Base-by-base conservation (phyloP, 75 land plant genomes). In the Pinus albicaulis region DNA sequence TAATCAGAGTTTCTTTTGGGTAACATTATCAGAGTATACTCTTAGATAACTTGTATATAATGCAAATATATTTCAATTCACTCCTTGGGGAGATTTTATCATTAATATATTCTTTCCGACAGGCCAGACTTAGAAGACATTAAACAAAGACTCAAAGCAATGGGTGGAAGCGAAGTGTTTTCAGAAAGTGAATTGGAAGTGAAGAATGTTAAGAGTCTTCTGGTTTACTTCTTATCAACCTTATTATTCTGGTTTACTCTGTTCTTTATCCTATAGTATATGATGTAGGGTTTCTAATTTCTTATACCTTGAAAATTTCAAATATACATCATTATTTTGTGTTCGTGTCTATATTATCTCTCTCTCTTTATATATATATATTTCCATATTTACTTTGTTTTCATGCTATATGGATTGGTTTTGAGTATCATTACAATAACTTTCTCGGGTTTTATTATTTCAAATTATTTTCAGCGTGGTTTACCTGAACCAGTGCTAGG, bases 81-180 rank as follows among this genome's bases (percentile, higher is more conserved):
- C 22, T 31, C 53, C 11, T 48, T 48, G 11, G 53, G n/a, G 52
- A n/a, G 8, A n/a, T 10, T 68, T 68, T 20, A n/a, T 66, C 44
- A 16, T 8, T 48, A 53, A 23, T 17, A 63, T 55, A 15, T 74
- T 23, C 71, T 5, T 38, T 78, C 34, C 16, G 25, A 22, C 77
- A 95, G 98, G 85, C 60, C 84, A 57, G 98, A 91, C 23, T 80
- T 89, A 53, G 83, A 83, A 62, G 90, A 93, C 74, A 92, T 80
- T 19, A 93, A 89, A 80, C 88, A 82, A 74, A 85, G 87, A 48
- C 87, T 95, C 5, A 86, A 86, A 76, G 78, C 62, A 55, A 84
- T 95, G 71, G 98, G 98, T 79, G 96, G 96, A 62, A 86, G 83
- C 72, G 80, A 82, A 62, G 94, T 95, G 59, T 93, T 80, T 61